Conservation (phyloP, 2,329 filamentous ascomycete species). For the Paraconiothyrium brasiliense region DNA sequence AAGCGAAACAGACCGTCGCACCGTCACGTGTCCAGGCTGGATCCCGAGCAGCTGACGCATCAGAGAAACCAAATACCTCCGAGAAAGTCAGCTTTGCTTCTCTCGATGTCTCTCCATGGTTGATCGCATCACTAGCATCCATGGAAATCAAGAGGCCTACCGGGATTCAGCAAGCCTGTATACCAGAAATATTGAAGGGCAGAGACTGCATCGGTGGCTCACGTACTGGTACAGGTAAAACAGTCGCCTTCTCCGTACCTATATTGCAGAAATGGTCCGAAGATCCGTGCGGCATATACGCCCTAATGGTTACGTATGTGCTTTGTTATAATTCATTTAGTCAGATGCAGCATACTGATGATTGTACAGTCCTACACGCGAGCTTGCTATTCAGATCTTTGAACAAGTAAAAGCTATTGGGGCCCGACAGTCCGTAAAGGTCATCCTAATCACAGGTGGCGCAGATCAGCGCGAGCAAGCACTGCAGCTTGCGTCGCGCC, state of each 20-base stretch:
- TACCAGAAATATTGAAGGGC: slow-evolving; percentile 90
- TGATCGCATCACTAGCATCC: slow-evolving; percentile 78
- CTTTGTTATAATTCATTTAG: neutral
- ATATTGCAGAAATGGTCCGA: slow-evolving; percentile 93
- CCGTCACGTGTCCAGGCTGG: slow-evolving; percentile 14
- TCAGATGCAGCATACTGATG: slow-evolving; percentile 19
- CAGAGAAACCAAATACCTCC: slow-evolving; percentile 19
- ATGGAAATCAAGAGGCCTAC: slow-evolving; percentile 90
- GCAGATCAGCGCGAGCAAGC: slow-evolving; percentile 93
- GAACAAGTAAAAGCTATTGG: slow-evolving; percentile 96
- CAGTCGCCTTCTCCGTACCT: slow-evolving; percentile 91
- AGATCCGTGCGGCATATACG: slow-evolving; percentile 92
- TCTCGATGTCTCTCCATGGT: slow-evolving; percentile 82
- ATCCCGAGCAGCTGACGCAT: slow-evolving; percentile 16
- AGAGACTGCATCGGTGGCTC: slow-evolving; percentile 93
- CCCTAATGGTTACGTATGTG: slow-evolving; percentile 84
- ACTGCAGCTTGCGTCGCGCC: slow-evolving; percentile 79
- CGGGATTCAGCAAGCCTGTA: slow-evolving; percentile 90
- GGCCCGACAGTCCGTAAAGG: slow-evolving; percentile 85
- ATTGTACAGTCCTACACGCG: slow-evolving; percentile 59
- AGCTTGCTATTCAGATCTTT: slow-evolving; percentile 93
- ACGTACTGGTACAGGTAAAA: slow-evolving; percentile 96
- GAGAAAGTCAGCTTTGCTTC: slow-evolving; percentile 73
- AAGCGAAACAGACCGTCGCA: slow-evolving; percentile 32
- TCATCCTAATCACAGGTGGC: slow-evolving; percentile 89